Conservation (phyloP, 208 protist species). For the Leishmania turanica region DNA sequence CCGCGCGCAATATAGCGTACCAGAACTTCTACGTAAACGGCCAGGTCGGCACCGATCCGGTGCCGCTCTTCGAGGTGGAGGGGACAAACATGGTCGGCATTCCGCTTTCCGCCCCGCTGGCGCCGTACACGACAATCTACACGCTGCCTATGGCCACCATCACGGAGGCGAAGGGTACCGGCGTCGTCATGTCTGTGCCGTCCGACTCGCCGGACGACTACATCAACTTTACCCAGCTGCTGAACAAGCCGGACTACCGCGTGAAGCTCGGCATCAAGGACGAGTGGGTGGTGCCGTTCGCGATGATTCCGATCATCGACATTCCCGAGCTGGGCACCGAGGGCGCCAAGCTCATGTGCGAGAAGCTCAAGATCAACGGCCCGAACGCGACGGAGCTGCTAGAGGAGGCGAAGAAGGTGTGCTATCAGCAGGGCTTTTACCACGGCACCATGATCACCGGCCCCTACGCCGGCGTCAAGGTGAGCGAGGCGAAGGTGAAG, state of each 20-base stretch:
- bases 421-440: constrained; percentile 99
- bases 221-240: constrained; percentile 96
- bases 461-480: constrained; percentile 74
- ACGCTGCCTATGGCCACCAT: constrained; percentile 99
- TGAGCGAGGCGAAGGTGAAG: constrained; percentile 95
- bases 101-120: constrained; percentile 92
- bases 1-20: constrained; percentile 96
- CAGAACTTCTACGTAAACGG: constrained; percentile 94
- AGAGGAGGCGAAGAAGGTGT: constrained; percentile 97
- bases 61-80: constrained; percentile 88
- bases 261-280: constrained; percentile 94
- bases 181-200: constrained; percentile 98
- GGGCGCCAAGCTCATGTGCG: constrained; percentile 90
- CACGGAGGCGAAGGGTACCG: constrained; percentile 97
- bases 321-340: constrained; percentile 89
- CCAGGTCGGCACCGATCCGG: constrained; percentile 63
- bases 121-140: constrained; percentile 93
- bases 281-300: constrained; percentile 96
- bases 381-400: constrained; percentile 97
- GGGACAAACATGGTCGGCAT: constrained; percentile 95
- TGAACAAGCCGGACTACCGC: constrained; percentile 94
- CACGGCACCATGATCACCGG: constrained; percentile 94
- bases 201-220: constrained; percentile 99
- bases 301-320: constrained; percentile 96
- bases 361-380: constrained; percentile 96